Evolutionary conservation across 2,329 filamentous ascomycete species (phyloP), one percentile per base, ranked within the genome.

Genomic region (Phialocephala sp.): DNA sequence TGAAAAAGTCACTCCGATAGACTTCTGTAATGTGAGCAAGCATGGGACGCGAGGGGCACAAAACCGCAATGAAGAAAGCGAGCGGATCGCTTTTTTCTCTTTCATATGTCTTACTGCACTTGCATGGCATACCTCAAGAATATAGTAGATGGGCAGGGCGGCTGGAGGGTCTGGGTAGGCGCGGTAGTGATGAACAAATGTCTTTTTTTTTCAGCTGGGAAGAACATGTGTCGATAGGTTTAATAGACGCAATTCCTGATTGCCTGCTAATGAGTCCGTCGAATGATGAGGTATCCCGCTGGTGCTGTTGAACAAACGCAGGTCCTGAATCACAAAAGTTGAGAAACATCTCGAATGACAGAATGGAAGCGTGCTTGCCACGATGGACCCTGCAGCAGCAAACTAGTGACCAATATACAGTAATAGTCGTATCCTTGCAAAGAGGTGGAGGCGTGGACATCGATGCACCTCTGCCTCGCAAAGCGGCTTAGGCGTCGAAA

Each of bases 21-120:
- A 70, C 58, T 55, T 60, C 59, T 65, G 60, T 71, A 70, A 71
- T 71, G 66, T 66, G 63, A 66, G 64, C 63, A 65, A 65, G 66
- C 61, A 67, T 64, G 58, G 64, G 35, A 64, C 55, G 57, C 56
- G 60, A 24, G 47, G 35, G 27, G 39, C 37, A 37, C 41, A 59
- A 45, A 24, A 41, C 32, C 24, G 58, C 36, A 50, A 57, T 20
- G 59, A 50, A 45, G 59, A 62, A 59, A 55, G 47, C 14, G 56
- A 1, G 50, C 2, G n/a, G 14, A 39, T 37, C 62, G 54, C 22
- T 55, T 58, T 54, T 54, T 61, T 64, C 39, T 56, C 39, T 64
- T 60, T 47, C 59, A 68, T 69, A 66, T 69, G 62, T 70, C 63
- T 62, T 65, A 65, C 52, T 36, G 66, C 54, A 59, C 65, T 69